phyloP scores from a whole-genome alignment of 208 protist genomes.

The Kentomonas sorsogonicus region DNA sequence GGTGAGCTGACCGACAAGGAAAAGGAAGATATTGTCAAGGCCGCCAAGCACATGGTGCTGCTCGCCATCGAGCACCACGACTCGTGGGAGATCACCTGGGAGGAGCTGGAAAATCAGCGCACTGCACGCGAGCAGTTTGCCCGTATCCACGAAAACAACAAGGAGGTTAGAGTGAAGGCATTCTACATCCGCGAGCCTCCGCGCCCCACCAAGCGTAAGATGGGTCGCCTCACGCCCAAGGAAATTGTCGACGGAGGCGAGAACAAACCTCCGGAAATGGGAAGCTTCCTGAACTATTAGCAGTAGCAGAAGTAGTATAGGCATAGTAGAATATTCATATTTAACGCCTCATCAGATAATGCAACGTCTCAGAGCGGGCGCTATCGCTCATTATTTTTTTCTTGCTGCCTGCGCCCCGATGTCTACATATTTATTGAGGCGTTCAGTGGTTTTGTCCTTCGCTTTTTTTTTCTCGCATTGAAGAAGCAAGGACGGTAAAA shows the following conservation, averaged over 20 bases:
- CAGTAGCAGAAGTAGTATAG: background rate
- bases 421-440: too few relatives aligned
- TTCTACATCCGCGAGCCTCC: slow-evolving; percentile 91
- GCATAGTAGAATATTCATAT: background rate
- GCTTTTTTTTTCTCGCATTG: too few relatives aligned
- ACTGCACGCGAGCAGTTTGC: slow-evolving; percentile 70
- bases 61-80: slow-evolving; percentile 86
- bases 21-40: slow-evolving; percentile 82
- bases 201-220: slow-evolving; percentile 67
- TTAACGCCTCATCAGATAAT: slow-evolving; percentile 9
- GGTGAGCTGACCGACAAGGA: slow-evolving; percentile 83
- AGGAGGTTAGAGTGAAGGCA: slow-evolving; percentile 69
- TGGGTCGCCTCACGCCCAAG: slow-evolving; percentile 63
- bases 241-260: slow-evolving; percentile 64
- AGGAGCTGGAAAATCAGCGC: slow-evolving; percentile 81
- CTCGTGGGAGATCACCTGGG: slow-evolving; percentile 86
- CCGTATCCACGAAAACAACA: slow-evolving; percentile 54
- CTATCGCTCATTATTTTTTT: too few relatives aligned
- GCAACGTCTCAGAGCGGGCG: too few relatives aligned
- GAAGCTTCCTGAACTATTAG: background rate
- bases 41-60: slow-evolving; percentile 87
- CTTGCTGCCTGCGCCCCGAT: too few relatives aligned
- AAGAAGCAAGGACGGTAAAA: too few relatives aligned
- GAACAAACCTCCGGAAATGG: slow-evolving; percentile 34
- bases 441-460: too few relatives aligned